Evolutionary conservation across 78 protist genomes (phyloP).

Genomic region (Planoprotostelium fungivorum): DNA sequence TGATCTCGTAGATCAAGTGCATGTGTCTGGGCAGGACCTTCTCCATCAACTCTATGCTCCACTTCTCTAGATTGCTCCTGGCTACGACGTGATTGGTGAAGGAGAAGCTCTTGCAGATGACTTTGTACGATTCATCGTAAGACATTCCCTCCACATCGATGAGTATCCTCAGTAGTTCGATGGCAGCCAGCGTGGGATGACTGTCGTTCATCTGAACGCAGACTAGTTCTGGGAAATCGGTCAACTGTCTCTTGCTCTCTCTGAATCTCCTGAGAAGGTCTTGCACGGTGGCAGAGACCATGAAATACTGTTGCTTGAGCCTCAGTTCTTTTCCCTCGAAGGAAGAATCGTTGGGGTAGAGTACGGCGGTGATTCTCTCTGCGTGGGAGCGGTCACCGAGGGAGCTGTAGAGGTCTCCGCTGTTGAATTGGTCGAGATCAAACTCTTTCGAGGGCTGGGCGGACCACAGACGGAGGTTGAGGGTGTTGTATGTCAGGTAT

Average conservation of each 20-base stretch:
- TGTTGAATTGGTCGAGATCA: conserved; percentile 76
- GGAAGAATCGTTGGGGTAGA: conserved; percentile 94
- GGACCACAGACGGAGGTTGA: conserved; percentile 89
- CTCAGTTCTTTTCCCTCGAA: conserved; percentile 89
- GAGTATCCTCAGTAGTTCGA: conserved; percentile 84
- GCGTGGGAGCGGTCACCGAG: conserved; percentile 65
- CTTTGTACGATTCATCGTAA: conserved; percentile 86
- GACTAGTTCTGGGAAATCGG: conserved; percentile 29
- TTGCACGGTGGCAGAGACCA: conserved; percentile 86
- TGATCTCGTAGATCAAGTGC: conserved; percentile 89
- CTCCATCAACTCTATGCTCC: conserved; percentile 84
- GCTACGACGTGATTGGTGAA: conserved; percentile 96
- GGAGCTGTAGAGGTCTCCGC: conserved; percentile 86
- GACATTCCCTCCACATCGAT: conserved; percentile 72
- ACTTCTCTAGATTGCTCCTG: conserved; percentile 94
- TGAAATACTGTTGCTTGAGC: conserved; percentile 92
- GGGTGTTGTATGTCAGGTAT: conserved; percentile 67
- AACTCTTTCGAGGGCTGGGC: conserved; percentile 73
- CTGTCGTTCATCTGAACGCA: conserved; percentile 96
- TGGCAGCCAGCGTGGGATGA: conserved; percentile 91
- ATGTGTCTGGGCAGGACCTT: conserved; percentile 89
- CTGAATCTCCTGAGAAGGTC: conserved; percentile 85
- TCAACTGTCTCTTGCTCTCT: conserved; percentile 18
- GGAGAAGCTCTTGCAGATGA: conserved; percentile 60
- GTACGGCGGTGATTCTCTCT: conserved; percentile 85